These are phyloP conservation scores for Pterocarpus santalinus DNA, from an alignment of 306 rosid species.

Conservation along the genomic window DNA sequence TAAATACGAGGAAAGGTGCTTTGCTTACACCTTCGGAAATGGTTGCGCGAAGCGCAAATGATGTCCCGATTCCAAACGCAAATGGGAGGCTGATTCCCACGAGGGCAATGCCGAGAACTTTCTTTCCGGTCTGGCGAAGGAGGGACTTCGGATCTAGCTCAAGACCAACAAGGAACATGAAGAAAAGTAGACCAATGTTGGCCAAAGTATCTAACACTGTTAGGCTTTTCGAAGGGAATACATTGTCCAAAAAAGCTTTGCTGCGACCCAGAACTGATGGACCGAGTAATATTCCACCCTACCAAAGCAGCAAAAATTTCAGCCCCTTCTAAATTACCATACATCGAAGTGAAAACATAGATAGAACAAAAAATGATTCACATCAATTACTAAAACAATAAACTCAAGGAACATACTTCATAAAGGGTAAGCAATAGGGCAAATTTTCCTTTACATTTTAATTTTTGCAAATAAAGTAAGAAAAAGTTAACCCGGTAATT, in stretches of 20 bases:
- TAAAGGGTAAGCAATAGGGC: too few relatives aligned
- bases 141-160: conserved; percentile 66
- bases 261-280: conserved; percentile 74
- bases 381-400: too few relatives aligned
- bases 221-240: conserved; percentile 68
- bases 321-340: neutral
- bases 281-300: conserved; percentile 82
- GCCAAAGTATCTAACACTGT: conserved; percentile 74
- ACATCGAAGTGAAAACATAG: too few relatives aligned
- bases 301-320: neutral
- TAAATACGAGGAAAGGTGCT: conserved; percentile 72
- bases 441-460: too few relatives aligned
- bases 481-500: too few relatives aligned
- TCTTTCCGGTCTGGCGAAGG: conserved; percentile 61
- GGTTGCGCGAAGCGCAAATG: conserved; percentile 57
- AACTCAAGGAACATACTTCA: too few relatives aligned
- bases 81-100: conserved; percentile 77
- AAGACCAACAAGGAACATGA: conserved; percentile 68
- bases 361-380: too few relatives aligned
- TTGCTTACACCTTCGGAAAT: conserved; percentile 59
- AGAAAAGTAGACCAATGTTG: conserved; percentile 77
- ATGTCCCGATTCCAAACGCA: conserved; percentile 72
- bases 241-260: conserved; percentile 35
- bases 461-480: too few relatives aligned
- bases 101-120: conserved; percentile 64